Conservation (phyloP, 257 asterid genomes). For the Capsicum rhomboideum region DNA sequence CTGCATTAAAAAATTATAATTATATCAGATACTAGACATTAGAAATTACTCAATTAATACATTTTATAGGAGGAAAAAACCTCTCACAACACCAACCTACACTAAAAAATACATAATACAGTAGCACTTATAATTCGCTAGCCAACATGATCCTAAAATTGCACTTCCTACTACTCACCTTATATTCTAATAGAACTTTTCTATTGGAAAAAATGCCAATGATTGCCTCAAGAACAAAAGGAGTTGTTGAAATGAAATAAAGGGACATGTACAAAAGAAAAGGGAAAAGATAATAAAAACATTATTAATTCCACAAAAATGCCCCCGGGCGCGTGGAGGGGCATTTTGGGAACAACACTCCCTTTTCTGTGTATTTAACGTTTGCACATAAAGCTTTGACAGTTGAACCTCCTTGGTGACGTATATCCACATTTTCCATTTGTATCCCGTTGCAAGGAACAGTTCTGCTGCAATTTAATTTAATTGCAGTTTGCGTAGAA, state of each 20-base stretch:
- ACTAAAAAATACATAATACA: not conserved
- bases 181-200: not conserved
- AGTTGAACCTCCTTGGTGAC: conserved; percentile 5
- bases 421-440: conserved; percentile 42
- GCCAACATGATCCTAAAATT: not conserved
- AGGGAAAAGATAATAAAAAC: not conserved
- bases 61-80: not conserved
- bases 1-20: too few species aligned
- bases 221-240: not conserved
- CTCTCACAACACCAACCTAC: not conserved
- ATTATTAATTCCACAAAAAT: not conserved
- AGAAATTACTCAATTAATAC: not conserved
- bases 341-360: conserved; percentile 4
- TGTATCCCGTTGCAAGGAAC: conserved; percentile 59
- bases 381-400: conserved; percentile 17
- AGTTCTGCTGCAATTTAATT: conserved; percentile 54
- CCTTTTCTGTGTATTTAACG: not conserved
- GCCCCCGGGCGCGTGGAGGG: not conserved
- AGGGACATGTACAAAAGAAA: not conserved
- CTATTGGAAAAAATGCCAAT: not conserved
- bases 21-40: too few species aligned
- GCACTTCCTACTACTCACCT: not conserved
- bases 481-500: conserved; percentile 48
- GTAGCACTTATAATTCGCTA: not conserved
- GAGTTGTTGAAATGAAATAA: too few species aligned